Evolutionary conservation across 2,329 filamentous ascomycete species (phyloP).

Genomic region (Monosporascus sp.): DNA sequence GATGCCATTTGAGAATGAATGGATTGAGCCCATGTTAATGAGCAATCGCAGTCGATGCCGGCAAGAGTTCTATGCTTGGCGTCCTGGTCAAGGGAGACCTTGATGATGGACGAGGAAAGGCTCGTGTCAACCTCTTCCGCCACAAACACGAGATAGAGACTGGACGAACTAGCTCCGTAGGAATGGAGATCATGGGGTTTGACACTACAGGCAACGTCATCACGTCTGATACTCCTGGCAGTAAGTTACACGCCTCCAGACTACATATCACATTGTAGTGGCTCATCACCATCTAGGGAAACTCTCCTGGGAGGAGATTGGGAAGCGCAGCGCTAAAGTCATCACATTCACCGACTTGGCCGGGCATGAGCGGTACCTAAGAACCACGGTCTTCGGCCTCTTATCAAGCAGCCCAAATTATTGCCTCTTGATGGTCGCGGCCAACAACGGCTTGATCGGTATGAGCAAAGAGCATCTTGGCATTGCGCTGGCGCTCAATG

Average conservation of each 20-base stretch:
- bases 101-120: conserved; percentile 89
- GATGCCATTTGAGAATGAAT: conserved; percentile 8
- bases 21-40: conserved; percentile 7
- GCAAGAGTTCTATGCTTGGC: conserved; percentile 92
- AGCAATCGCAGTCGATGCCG: conserved; percentile 68
- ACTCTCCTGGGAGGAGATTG: conserved; percentile 96
- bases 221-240: conserved; percentile 72
- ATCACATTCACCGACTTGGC: conserved; percentile 95
- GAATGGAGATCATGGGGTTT: conserved; percentile 99
- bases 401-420: conserved; percentile 95
- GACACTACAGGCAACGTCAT: conserved; percentile 81
- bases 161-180: conserved; percentile 89
- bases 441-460: conserved; percentile 92
- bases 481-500: conserved; percentile 88
- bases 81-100: conserved; percentile 93
- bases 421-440: conserved; percentile 95
- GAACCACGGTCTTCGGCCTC: conserved; percentile 93
- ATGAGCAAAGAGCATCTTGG: conserved; percentile 99
- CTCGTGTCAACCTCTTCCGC: conserved; percentile 90
- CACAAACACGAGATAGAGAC: conserved; percentile 98
- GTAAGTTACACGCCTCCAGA: conserved; percentile 44
- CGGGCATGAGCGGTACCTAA: conserved; percentile 89
- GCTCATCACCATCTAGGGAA: conserved; percentile 36
- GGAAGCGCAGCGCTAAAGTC: conserved; percentile 89
- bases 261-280: not conserved